A percentile compares a stretch with the other conserved stretches of the same genome.
Evolutionary conservation across 495 filamentous ascomycete genomes (phyloP).

Genomic region (Penicillium longicatenatum): DNA sequence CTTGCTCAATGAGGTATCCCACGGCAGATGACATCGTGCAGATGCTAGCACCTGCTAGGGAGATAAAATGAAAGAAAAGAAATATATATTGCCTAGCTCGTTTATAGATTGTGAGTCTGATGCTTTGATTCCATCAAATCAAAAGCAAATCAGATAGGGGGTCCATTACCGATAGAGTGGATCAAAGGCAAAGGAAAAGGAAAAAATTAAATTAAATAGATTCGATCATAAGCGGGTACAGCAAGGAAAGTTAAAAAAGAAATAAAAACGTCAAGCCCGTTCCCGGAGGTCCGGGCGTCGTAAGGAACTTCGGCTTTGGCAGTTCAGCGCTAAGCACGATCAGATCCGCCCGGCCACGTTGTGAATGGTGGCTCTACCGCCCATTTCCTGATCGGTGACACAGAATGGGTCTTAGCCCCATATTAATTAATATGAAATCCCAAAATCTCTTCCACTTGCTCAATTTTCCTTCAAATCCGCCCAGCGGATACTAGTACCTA

Average conservation of each 20-base stretch:
- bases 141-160: constrained; percentile 4
- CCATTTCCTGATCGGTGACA: constrained; percentile 25
- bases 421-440: constrained; percentile 1
- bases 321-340: constrained; percentile 34
- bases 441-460: neutral
- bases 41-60: neutral
- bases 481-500: neutral
- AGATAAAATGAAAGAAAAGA: constrained; percentile 1
- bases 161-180: constrained; percentile 3
- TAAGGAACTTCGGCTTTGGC: constrained; percentile 19
- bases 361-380: constrained; percentile 35
- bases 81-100: neutral
- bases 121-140: neutral
- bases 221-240: neutral
- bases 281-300: constrained; percentile 19
- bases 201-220: constrained; percentile 3
- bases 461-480: neutral
- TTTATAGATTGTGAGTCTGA: neutral
- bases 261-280: constrained; percentile 15
- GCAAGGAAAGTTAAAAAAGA: neutral
- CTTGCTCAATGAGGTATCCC: constrained; percentile 4
- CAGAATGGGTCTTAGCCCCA: constrained; percentile 3
- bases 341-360: constrained; percentile 38
- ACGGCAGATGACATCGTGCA: constrained; percentile 12
- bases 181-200: neutral